phyloP scores from a whole-genome alignment of 139 green algal species.

The Nannochloris sp. region DNA sequence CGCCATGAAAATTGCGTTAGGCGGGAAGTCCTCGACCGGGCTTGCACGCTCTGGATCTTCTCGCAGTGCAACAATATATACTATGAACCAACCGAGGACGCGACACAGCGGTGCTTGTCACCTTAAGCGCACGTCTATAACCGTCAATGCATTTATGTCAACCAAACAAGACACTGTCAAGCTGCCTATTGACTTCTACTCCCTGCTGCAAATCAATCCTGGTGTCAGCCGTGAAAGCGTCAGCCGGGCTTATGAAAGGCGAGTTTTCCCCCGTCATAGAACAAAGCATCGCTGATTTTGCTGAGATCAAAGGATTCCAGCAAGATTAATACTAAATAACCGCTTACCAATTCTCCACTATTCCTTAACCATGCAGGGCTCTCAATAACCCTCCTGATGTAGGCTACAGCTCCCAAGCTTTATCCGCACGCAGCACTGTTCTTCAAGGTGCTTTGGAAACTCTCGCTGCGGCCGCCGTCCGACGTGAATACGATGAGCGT shows the following conservation, averaged over 20 bases:
- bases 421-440: conserved; percentile 10
- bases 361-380: conserved; percentile 1
- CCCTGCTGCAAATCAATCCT: conserved; percentile 8
- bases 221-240: neutral
- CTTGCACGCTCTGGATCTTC: neutral
- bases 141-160: no score
- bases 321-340: conserved; percentile 1
- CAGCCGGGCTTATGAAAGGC: conserved; percentile 2
- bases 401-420: conserved; percentile 19
- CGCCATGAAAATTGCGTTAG: no score
- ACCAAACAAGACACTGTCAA: neutral
- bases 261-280: no score
- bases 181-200: conserved; percentile 24
- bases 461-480: neutral
- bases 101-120: neutral
- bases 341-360: neutral
- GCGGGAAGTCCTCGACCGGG: neutral
- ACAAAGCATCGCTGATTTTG: no score
- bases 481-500: conserved; percentile 20
- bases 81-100: neutral
- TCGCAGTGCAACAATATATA: neutral
- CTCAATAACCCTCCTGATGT: conserved; percentile 5
- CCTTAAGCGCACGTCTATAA: no score
- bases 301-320: no score
- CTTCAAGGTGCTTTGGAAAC: conserved; percentile 24